Evolutionary conservation across 1,284 basidiomycete species (phyloP), one percentile per base, ranked within the genome.

Genomic region (Tilletia horrida): DNA sequence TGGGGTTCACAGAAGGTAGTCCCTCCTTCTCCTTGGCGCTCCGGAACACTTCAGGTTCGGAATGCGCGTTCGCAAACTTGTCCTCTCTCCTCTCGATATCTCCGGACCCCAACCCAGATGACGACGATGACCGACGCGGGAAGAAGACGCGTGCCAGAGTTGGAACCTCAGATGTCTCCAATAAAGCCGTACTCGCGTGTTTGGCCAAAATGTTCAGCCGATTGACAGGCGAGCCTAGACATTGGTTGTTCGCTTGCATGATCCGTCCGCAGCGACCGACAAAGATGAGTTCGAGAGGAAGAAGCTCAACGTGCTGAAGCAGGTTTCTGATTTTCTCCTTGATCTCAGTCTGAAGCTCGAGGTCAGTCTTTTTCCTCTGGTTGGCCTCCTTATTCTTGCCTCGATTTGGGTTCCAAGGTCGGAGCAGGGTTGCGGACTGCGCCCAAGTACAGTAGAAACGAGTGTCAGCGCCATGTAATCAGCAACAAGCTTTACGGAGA

Each of bases 151-250:
- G 70, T 25, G 68, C 73, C 14, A 76, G 45, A 1, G 63, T 67
- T 0, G 72, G 71, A 16, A 74, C 74, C n/a, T 68, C 67, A 40
- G 62, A 69, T 18, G 62, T 55, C 21, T 64, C 65, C 40, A 78
- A 68, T 7, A 78, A 65, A 0, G 77, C 76, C 8, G 71, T 70
- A 7, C 76, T 72, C 0, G 77, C 77, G 44, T 79, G 76, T 31
- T 69, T 72, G n/a, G 77, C 77, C 7, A 79, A 67, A 57, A 79
- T 79, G 71, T 79, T 78, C 66, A 79, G 71, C 25, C 77, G 68
- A 62, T 79, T 79, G 14, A 78, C 77, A 2, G 76, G 77, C n/a
- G 77, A 79, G 1, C 75, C 76, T 1, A 79, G 70, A 1, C 72
- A 69, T 64, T 78, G 76, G 45, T 76, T 76, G 68, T 76, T 76